Evolutionary conservation across 108 stramenopile species (phyloP).

Genomic region (Mayamaea pseudoterrestris): DNA sequence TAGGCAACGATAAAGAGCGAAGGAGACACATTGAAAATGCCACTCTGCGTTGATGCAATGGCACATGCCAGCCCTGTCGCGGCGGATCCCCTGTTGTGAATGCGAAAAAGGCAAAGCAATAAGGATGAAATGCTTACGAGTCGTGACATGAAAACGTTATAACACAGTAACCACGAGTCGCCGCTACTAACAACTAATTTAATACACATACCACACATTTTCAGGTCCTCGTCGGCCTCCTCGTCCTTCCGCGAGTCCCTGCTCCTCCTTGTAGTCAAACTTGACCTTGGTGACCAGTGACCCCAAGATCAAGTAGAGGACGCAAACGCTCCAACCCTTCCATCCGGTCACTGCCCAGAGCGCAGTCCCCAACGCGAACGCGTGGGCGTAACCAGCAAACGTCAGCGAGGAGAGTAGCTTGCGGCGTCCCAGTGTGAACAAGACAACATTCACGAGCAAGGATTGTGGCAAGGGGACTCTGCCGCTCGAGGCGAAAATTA

Average conservation of each 20-base stretch:
- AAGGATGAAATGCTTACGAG: not conserved
- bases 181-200: not conserved
- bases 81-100: slow-evolving; percentile 56
- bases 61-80: slow-evolving; percentile 65
- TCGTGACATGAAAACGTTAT: not conserved
- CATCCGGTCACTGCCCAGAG: slow-evolving; percentile 79
- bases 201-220: slow-evolving; percentile 74
- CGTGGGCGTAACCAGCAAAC: slow-evolving; percentile 52
- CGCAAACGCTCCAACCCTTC: slow-evolving; percentile 82
- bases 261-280: slow-evolving; percentile 74
- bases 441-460: slow-evolving; percentile 41
- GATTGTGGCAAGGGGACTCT: slow-evolving; percentile 43
- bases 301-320: slow-evolving; percentile 74
- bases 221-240: slow-evolving; percentile 91
- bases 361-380: slow-evolving; percentile 60
- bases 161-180: not conserved
- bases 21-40: slow-evolving; percentile 39
- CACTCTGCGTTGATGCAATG: slow-evolving; percentile 32
- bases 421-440: slow-evolving; percentile 33
- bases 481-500: slow-evolving; percentile 38
- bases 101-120: not conserved
- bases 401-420: slow-evolving; percentile 76
- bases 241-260: slow-evolving; percentile 88
- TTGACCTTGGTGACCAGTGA: slow-evolving; percentile 79
- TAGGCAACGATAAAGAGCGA: slow-evolving; percentile 66